These are phyloP conservation scores for Xylaria polymorpha DNA, from an alignment of 2,329 filamentous ascomycete species.

Conservation along the genomic window DNA sequence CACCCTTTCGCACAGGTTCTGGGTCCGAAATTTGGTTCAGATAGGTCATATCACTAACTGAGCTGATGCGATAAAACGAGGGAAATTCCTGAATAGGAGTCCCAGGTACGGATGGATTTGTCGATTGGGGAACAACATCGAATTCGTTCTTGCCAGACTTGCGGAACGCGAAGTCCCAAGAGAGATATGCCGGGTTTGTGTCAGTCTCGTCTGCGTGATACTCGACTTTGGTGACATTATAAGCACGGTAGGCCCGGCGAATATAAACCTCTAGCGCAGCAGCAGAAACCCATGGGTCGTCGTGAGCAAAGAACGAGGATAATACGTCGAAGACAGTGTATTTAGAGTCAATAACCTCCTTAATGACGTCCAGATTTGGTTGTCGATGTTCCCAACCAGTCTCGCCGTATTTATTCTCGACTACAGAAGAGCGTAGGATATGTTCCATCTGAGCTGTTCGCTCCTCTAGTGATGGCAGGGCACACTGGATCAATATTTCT, in stretches of 20 bases:
- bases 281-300: constrained; percentile 92
- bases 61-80: constrained; percentile 84
- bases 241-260: constrained; percentile 95
- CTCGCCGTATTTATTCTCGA: constrained; percentile 97
- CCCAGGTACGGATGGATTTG: constrained; percentile 84
- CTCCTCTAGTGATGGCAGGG: constrained; percentile 95
- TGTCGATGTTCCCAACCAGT: constrained; percentile 96
- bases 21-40: constrained; percentile 76
- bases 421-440: constrained; percentile 92
- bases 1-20: constrained; percentile 89
- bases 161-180: constrained; percentile 95
- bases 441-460: constrained; percentile 97
- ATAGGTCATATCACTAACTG: constrained; percentile 97
- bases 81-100: constrained; percentile 71
- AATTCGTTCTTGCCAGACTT: constrained; percentile 95
- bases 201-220: constrained; percentile 83
- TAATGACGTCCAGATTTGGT: constrained; percentile 88
- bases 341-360: constrained; percentile 98
- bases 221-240: constrained; percentile 87
- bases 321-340: constrained; percentile 98
- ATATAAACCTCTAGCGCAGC: constrained; percentile 97
- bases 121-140: constrained; percentile 81
- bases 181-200: constrained; percentile 75
- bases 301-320: constrained; percentile 93
- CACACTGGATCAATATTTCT: constrained; percentile 97